phyloP scores from a whole-genome alignment of 805 yeast species.

The Pichia paraexigua region DNA sequence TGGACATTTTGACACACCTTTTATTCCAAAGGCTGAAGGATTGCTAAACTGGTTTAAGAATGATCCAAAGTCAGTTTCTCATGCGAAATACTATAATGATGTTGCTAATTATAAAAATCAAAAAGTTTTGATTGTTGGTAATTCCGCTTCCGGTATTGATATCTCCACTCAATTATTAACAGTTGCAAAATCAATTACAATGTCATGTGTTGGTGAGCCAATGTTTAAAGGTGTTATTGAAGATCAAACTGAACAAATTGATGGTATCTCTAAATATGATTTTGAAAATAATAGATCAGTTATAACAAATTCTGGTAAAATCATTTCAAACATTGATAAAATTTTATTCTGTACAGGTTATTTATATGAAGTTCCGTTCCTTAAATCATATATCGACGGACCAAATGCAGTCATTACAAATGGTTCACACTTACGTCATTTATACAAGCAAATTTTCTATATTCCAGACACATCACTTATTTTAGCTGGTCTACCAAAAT shows the following conservation, averaged over 20 bases:
- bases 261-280: constrained; percentile 20
- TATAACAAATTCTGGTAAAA: constrained; percentile 41
- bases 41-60: constrained; percentile 27
- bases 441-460: constrained; percentile 41
- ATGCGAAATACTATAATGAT: constrained; percentile 37
- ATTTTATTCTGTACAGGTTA: constrained; percentile 74
- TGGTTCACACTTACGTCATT: constrained; percentile 31
- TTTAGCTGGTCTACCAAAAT: constrained; percentile 35
- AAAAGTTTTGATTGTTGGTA: constrained; percentile 30
- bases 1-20: constrained; percentile 43
- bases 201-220: constrained; percentile 26
- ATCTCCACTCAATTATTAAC: constrained; percentile 28
- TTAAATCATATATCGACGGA: constrained; percentile 31
- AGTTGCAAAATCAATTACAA: constrained; percentile 21
- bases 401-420: constrained; percentile 22
- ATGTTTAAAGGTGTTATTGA: constrained; percentile 23
- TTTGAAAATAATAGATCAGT: constrained; percentile 28
- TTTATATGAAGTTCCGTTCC: constrained; percentile 54
- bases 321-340: constrained; percentile 40
- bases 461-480: constrained; percentile 38
- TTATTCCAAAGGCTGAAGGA: constrained; percentile 37
- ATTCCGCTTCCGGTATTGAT: constrained; percentile 72
- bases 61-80: constrained; percentile 30
- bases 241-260: constrained; percentile 20
- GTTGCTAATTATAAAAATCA: constrained; percentile 28